Percentiles rank a stretch among this genome's conserved stretches.
Conservation (phyloP, 129 eudicot genomes). For the Ambrosia trifida region DNA sequence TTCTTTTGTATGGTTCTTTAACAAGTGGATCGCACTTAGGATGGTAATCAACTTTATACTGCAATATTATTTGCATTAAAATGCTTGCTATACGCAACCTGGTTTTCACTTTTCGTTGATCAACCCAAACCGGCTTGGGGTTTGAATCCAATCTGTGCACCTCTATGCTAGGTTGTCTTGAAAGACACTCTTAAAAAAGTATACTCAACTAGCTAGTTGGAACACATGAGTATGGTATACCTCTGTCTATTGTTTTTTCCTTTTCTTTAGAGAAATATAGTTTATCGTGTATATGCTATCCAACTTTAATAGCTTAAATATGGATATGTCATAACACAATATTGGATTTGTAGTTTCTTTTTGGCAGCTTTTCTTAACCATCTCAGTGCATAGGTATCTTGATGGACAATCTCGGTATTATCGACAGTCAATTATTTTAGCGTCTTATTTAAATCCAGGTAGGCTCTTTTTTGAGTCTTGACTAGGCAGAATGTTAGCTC, state of each 20-base stretch:
- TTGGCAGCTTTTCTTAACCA: not conserved
- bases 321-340: not conserved
- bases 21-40: too few species aligned
- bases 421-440: constrained; percentile 75
- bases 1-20: too few species aligned
- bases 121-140: too few species aligned
- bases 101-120: too few species aligned
- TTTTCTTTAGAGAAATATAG: not conserved
- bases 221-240: constrained; percentile 46
- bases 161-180: too few species aligned
- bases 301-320: not conserved
- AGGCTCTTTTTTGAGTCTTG: not conserved
- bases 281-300: constrained; percentile 7
- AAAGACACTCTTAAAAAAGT: too few species aligned
- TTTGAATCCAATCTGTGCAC: too few species aligned
- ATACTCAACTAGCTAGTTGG: too few species aligned
- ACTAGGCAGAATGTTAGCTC: not conserved
- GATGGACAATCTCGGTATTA: constrained; percentile 83
- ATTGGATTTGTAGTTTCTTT: not conserved
- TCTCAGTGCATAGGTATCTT: constrained; percentile 57
- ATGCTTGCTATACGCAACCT: too few species aligned
- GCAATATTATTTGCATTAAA: too few species aligned
- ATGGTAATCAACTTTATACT: too few species aligned
- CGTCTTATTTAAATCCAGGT: constrained; percentile 88
- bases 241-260: not conserved